Conservation (phyloP, 2,329 filamentous ascomycete genomes). For the Magnaporthiopsis rhizophila region DNA sequence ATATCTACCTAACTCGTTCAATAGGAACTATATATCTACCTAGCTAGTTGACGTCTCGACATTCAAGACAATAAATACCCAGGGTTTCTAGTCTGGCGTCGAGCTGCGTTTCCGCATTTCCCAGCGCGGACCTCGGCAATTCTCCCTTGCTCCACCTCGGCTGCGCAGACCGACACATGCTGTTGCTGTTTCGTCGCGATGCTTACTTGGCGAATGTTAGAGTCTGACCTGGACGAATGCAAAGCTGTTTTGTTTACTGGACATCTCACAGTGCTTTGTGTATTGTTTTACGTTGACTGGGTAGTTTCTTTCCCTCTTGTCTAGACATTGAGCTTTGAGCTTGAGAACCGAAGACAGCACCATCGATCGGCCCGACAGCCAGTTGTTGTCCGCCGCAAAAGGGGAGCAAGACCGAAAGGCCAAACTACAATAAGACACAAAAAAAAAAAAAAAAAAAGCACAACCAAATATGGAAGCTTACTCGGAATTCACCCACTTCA, state of each 20-base stretch:
- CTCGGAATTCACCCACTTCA: conserved; percentile 23
- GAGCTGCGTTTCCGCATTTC: not conserved
- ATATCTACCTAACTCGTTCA: not conserved
- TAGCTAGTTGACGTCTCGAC: too few species aligned
- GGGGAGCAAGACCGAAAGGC: not conserved
- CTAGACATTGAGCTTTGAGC: too few species aligned
- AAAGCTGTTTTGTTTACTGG: not conserved
- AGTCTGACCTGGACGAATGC: not conserved
- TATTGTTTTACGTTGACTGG: not conserved
- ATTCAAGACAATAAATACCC: too few species aligned
- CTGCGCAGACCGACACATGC: not conserved
- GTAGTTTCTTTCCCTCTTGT: not conserved
- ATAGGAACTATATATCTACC: not conserved
- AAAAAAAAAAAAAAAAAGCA: not conserved
- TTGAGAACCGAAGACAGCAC: too few species aligned
- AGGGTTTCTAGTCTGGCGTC: not conserved
- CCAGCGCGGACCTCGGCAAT: not conserved
- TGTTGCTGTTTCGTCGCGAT: not conserved
- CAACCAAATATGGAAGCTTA: not conserved
- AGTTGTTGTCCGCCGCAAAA: too few species aligned
- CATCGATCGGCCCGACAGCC: too few species aligned
- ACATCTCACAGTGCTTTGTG: not conserved
- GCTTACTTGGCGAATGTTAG: not conserved
- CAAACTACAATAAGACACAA: not conserved
- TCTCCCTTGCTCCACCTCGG: not conserved